Conservation (phyloP, 768 basidiomycete species). For the Collybia sordida region DNA sequence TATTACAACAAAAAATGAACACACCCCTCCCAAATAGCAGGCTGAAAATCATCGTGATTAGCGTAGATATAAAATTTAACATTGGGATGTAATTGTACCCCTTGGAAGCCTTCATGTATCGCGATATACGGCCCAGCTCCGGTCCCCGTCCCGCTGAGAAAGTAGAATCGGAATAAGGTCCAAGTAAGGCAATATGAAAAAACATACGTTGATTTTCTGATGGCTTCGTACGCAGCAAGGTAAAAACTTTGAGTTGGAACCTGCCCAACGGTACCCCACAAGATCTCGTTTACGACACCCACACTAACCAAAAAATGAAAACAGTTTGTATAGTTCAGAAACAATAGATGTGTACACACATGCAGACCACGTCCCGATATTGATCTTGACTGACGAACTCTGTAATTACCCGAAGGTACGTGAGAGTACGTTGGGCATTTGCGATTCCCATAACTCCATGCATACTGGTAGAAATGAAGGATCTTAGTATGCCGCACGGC, state of each 20-base stretch:
- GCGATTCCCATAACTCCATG: conserved; percentile 81
- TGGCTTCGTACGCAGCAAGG: conserved; percentile 44
- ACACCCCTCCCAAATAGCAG: conserved; percentile 45
- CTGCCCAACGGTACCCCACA: conserved; percentile 49
- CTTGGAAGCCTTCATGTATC: conserved; percentile 53
- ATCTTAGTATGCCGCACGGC: conserved; percentile 49
- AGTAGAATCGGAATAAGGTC: conserved; percentile 46
- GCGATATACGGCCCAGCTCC: conserved; percentile 64
- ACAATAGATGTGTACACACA: conserved; percentile 22
- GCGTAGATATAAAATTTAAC: conserved; percentile 11
- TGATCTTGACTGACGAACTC: conserved; percentile 80
- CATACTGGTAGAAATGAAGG: conserved; percentile 10
- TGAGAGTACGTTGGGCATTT: conserved; percentile 77
- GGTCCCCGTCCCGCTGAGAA: conserved; percentile 70
- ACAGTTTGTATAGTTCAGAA: background rate
- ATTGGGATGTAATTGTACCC: conserved; percentile 37
- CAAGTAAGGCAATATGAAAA: conserved; percentile 10
- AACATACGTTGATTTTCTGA: conserved; percentile 41
- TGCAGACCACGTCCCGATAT: conserved; percentile 30
- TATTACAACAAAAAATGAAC: conserved; percentile 15
- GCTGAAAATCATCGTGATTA: conserved; percentile 22
- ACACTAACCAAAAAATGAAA: conserved; percentile 9
- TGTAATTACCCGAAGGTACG: conserved; percentile 71
- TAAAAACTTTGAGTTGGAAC: conserved; percentile 59
- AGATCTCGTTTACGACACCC: conserved; percentile 61